Percentiles rank a stretch among this genome's conserved stretches.
phyloP scores from a whole-genome alignment of 371 early-diverging fungal species.

The Apophysomyces variabilis region DNA sequence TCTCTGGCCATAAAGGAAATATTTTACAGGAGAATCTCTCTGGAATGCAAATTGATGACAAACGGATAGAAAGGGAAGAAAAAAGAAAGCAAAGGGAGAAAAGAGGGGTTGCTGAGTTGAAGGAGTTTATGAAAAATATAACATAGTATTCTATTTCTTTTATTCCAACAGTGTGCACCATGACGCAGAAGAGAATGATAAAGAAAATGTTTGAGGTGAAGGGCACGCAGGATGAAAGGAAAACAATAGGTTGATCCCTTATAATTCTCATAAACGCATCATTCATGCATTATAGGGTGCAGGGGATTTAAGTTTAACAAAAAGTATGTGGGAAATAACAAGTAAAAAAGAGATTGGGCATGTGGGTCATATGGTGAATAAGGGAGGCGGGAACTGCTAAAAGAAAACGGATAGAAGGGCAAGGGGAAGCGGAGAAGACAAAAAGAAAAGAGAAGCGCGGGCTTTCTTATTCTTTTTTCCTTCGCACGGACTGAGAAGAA shows the following conservation, averaged over 20 bases:
- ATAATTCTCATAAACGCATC: background rate
- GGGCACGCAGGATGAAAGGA: background rate
- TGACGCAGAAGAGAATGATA: slow-evolving; percentile 4
- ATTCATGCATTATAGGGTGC: background rate
- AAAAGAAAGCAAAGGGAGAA: background rate
- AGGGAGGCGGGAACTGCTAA: background rate
- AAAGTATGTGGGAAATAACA: no score
- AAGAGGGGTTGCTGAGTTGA: background rate
- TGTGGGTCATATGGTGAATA: background rate
- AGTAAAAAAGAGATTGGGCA: background rate
- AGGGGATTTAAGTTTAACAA: background rate
- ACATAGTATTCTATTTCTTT: background rate
- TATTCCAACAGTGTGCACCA: background rate
- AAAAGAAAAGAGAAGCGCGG: slow-evolving; percentile 1
- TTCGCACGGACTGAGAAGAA: background rate
- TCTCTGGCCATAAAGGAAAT: background rate
- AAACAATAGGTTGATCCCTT: slow-evolving; percentile 8
- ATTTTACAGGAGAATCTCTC: background rate
- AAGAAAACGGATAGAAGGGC: background rate
- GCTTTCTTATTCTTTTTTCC: background rate
- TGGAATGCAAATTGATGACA: background rate
- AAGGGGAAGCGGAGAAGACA: background rate
- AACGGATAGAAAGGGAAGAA: background rate
- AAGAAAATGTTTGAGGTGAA: background rate
- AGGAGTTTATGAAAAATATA: background rate